Conservation (phyloP, 164 flowering plant species). For the Tinospora cordifolia region DNA sequence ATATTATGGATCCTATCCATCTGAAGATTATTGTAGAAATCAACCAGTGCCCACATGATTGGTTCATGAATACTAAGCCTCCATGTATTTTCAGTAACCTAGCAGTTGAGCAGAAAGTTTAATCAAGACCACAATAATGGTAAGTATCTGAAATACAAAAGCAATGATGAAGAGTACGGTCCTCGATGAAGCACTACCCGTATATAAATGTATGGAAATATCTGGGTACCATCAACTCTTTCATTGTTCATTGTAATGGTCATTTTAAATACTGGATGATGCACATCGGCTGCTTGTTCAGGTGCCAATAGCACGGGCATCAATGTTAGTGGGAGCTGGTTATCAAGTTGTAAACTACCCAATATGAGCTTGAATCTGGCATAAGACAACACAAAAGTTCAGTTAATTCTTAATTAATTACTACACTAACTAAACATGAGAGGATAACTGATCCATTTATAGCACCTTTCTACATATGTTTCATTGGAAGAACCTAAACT, state of each 20-base stretch:
- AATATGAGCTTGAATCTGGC: conserved; percentile 86
- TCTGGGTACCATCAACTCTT: conserved; percentile 62
- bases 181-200: conserved; percentile 44
- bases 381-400: conserved; percentile 11
- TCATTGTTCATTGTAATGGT: conserved; percentile 66
- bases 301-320: conserved; percentile 93
- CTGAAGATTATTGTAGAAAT: conserved; percentile 65
- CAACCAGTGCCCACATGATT: conserved; percentile 80
- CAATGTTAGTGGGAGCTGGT: conserved; percentile 78
- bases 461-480: not conserved
- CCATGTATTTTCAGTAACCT: conserved; percentile 86
- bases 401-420: not conserved
- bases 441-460: not conserved
- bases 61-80: conserved; percentile 91
- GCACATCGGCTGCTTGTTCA: conserved; percentile 47
- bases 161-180: not conserved
- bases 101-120: conserved; percentile 15
- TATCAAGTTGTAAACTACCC: conserved; percentile 83
- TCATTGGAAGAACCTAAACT: not conserved
- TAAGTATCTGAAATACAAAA: not conserved
- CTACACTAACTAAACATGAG: not conserved
- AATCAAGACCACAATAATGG: not conserved
- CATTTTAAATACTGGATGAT: conserved; percentile 84
- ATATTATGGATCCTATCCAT: conserved; percentile 61
- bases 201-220: conserved; percentile 75